phyloP scores from a whole-genome alignment of 2,329 filamentous ascomycete species.

The Epichloe hybrida region DNA sequence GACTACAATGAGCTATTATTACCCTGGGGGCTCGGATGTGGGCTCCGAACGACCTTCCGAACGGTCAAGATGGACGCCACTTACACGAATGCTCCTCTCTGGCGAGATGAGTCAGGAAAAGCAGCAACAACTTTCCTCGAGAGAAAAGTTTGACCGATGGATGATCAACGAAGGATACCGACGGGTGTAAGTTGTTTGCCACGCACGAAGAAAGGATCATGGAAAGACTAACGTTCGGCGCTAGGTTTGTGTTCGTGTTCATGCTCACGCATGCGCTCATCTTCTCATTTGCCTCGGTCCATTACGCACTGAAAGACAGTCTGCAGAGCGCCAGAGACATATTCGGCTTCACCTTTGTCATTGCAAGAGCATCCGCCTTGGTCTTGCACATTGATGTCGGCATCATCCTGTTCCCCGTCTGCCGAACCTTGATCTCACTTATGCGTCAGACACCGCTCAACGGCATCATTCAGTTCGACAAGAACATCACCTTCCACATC shows the following conservation, averaged over 20 bases:
- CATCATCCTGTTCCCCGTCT: constrained; percentile 68
- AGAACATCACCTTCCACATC: constrained; percentile 83
- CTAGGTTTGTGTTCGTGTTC: constrained; percentile 64
- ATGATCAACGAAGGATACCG: constrained; percentile 83
- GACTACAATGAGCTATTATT: constrained; percentile 17
- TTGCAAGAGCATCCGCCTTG: constrained; percentile 62
- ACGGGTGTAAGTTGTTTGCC: constrained; percentile 45
- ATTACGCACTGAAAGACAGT: constrained; percentile 68
- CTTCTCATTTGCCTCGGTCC: constrained; percentile 67
- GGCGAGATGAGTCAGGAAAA: constrained; percentile 68
- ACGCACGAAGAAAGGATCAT: background rate
- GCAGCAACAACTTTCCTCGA: constrained; percentile 51
- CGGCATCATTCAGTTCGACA: constrained; percentile 78
- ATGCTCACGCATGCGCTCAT: constrained; percentile 60
- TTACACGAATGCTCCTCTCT: constrained; percentile 71
- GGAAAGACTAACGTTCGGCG: background rate
- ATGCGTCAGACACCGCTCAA: constrained; percentile 69
- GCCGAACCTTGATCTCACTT: constrained; percentile 71
- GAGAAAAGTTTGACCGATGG: constrained; percentile 69
- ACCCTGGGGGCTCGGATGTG: constrained; percentile 14
- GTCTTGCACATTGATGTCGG: constrained; percentile 73
- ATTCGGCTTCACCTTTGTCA: constrained; percentile 64
- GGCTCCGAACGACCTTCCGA: constrained; percentile 37
- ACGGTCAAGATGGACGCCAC: constrained; percentile 67
- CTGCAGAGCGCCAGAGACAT: constrained; percentile 49